A percentile compares a stretch with the other conserved stretches of the same genome.
phyloP scores from a whole-genome alignment of 2,329 filamentous ascomycete species.

The Trichoderma koningii region DNA sequence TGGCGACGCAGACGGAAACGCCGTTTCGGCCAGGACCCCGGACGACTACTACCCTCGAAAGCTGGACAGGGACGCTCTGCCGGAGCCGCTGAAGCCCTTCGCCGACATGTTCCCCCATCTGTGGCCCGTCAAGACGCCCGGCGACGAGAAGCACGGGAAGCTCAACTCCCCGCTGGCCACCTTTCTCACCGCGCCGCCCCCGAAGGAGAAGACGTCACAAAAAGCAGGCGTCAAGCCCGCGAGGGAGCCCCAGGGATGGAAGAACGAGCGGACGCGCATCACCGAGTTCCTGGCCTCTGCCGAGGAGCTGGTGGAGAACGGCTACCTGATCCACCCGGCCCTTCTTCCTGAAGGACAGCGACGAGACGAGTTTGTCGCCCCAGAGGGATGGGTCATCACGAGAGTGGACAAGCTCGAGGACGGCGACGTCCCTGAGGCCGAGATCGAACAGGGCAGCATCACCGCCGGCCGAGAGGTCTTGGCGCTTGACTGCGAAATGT shows the following conservation, averaged over 20 bases:
- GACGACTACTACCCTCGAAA: conserved; percentile 62
- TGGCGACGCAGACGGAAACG: conserved; percentile 38
- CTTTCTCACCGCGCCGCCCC: conserved; percentile 74
- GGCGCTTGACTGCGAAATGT: conserved; percentile 97
- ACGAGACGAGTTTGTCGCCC: conserved; percentile 53
- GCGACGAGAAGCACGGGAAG: conserved; percentile 76
- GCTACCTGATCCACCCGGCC: conserved; percentile 81
- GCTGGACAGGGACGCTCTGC: conserved; percentile 54
- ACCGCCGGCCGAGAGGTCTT: conserved; percentile 79
- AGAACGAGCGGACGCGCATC: conserved; percentile 77
- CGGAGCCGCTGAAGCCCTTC: conserved; percentile 63
- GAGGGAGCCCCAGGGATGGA: conserved; percentile 65
- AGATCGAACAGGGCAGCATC: conserved; percentile 78
- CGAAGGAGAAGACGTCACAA: conserved; percentile 63
- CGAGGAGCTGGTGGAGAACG: conserved; percentile 77
- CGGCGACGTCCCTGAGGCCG: conserved; percentile 65
- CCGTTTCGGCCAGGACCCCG: conserved; percentile 47
- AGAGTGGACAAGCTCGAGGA: conserved; percentile 66
- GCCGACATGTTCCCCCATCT: conserved; percentile 82
- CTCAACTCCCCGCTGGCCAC: conserved; percentile 86
- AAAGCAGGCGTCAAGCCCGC: conserved; percentile 62
- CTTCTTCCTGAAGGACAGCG: conserved; percentile 63
- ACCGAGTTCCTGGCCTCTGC: conserved; percentile 73
- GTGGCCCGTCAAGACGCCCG: conserved; percentile 86
- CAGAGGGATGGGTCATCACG: conserved; percentile 83